These are phyloP conservation scores for Triangularia setosa DNA, from an alignment of 2,329 filamentous ascomycete genomes.

Conservation along the genomic window DNA sequence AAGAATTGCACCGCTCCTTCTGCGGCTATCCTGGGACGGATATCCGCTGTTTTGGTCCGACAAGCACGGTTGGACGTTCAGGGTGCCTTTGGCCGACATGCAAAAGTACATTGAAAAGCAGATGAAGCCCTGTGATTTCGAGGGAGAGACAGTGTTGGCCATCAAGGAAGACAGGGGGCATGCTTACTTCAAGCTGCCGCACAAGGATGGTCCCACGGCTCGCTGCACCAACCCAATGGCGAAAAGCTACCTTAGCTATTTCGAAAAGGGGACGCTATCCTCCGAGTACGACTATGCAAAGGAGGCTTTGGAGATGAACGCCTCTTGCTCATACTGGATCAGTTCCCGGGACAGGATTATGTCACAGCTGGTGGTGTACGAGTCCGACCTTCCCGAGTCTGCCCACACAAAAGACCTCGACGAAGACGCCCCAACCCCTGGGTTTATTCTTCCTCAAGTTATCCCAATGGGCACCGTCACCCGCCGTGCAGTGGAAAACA, in stretches of 20 bases:
- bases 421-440: constrained; percentile 37
- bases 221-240: constrained; percentile 84
- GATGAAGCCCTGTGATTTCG: constrained; percentile 71
- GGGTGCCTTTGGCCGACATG: constrained; percentile 60
- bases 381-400: constrained; percentile 49
- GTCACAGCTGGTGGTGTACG: constrained; percentile 92
- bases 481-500: constrained; percentile 90
- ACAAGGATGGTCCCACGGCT: constrained; percentile 86
- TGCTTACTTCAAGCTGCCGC: constrained; percentile 87
- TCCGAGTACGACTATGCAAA: constrained; percentile 90
- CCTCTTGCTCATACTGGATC: constrained; percentile 98
- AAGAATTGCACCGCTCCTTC: constrained; percentile 77
- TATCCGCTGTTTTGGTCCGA: constrained; percentile 91
- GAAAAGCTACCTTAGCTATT: constrained; percentile 85
- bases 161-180: constrained; percentile 64
- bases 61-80: constrained; percentile 88
- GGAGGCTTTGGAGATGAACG: constrained; percentile 96
- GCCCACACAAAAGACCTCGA: constrained; percentile 15
- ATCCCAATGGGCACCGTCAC: constrained; percentile 99
- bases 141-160: constrained; percentile 63
- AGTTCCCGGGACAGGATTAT: constrained; percentile 88
- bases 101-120: constrained; percentile 66
- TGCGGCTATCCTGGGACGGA: constrained; percentile 84
- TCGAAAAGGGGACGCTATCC: constrained; percentile 81
- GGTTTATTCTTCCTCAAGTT: constrained; percentile 89